Conservation (phyloP, 441 rosid species). For the Populus hybrid region DNA sequence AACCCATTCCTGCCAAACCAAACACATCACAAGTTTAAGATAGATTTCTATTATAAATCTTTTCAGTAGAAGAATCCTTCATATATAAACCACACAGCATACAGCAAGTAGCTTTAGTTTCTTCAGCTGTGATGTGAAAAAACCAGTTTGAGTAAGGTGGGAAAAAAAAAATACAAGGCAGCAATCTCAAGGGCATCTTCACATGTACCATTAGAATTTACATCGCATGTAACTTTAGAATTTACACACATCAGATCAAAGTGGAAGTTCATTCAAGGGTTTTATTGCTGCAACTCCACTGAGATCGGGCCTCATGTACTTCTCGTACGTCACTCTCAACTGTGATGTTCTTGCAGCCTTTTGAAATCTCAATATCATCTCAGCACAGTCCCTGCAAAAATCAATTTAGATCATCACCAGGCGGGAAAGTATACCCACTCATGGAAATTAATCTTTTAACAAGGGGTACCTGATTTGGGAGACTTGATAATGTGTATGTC, state of each 20-base stretch:
- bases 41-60: too few species aligned
- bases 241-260: background rate
- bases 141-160: background rate
- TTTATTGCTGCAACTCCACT: constrained; percentile 57
- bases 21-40: too few species aligned
- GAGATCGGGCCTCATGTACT: constrained; percentile 50
- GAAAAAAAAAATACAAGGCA: background rate
- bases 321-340: constrained; percentile 70
- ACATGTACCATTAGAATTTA: background rate
- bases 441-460: background rate
- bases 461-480: constrained; percentile 56
- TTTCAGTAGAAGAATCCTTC: background rate
- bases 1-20: too few species aligned
- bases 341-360: constrained; percentile 56
- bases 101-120: background rate
- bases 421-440: too few species aligned
- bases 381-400: constrained; percentile 65
- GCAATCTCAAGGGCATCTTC: background rate
- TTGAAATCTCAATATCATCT: constrained; percentile 72
- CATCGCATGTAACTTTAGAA: background rate
- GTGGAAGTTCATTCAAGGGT: constrained; percentile 60
- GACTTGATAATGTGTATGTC: constrained; percentile 59
- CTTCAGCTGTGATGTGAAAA: background rate
- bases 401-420: background rate
- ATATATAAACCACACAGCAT: background rate